Evolutionary conservation across 1,284 basidiomycete genomes (phyloP).

Genomic region (Austroboletus novae-zelandiae): DNA sequence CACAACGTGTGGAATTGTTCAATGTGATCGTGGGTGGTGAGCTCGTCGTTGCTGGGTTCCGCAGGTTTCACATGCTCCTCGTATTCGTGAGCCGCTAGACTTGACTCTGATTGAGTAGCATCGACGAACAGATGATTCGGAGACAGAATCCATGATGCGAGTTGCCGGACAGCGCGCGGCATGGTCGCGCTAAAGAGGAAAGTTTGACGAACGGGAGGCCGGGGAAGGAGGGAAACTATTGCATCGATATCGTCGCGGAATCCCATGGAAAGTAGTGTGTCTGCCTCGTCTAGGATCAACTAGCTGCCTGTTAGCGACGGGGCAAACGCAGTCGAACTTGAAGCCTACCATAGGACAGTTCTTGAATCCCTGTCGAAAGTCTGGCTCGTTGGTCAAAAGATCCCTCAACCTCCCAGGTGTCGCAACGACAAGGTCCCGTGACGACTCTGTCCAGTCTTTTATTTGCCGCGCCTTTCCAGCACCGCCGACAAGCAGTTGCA

Average conservation of each 20-base stretch:
- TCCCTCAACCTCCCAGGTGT: constrained; percentile 92
- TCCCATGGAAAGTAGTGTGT: constrained; percentile 94
- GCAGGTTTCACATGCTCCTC: background rate
- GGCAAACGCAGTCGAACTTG: background rate
- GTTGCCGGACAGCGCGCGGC: constrained; percentile 60
- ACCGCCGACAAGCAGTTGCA: constrained; percentile 84
- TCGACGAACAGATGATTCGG: constrained; percentile 63
- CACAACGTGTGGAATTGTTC: constrained; percentile 84
- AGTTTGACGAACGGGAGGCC: constrained; percentile 73
- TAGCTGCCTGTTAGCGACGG: constrained; percentile 31
- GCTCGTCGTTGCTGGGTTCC: constrained; percentile 6
- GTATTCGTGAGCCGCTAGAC: background rate
- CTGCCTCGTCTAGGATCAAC: constrained; percentile 94
- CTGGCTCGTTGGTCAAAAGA: constrained; percentile 63
- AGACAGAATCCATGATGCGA: constrained; percentile 53
- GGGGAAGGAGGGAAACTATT: constrained; percentile 72
- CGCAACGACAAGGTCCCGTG: constrained; percentile 87
- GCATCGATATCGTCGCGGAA: constrained; percentile 88
- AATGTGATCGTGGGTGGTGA: constrained; percentile 70
- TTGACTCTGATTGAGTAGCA: constrained; percentile 44
- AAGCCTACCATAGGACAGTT: constrained; percentile 57
- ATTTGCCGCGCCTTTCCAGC: constrained; percentile 66
- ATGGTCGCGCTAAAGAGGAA: constrained; percentile 94
- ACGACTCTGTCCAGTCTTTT: constrained; percentile 59
- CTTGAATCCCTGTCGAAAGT: constrained; percentile 52